Percentiles rank a stretch among this genome's conserved stretches.
Evolutionary conservation across 2,329 filamentous ascomycete species (phyloP).

Genomic region (Mollisiaceae sp.): DNA sequence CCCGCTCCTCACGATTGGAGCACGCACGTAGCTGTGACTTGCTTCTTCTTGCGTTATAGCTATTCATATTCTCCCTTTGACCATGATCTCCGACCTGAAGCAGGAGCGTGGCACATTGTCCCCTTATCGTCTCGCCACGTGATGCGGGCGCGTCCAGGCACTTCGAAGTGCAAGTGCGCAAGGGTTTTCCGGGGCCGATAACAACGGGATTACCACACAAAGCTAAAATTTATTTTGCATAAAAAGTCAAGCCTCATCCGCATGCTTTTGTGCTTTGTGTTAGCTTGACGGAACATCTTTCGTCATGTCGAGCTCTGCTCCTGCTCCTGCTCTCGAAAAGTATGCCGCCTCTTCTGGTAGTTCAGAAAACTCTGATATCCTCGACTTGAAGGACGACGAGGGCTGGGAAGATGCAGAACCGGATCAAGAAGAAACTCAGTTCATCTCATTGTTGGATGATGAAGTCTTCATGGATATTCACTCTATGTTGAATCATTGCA

Average conservation of each 20-base stretch:
- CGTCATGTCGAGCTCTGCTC: conserved; percentile 32
- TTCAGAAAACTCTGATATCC: conserved; percentile 49
- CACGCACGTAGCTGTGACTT: not conserved
- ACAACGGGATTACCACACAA: conserved; percentile 13
- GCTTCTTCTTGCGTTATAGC: conserved; percentile 3
- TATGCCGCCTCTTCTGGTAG: conserved; percentile 44
- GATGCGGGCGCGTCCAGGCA: not conserved
- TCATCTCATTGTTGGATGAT: conserved; percentile 73
- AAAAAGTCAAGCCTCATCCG: conserved; percentile 5
- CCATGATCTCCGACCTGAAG: not conserved
- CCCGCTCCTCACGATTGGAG: not conserved
- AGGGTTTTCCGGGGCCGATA: conserved; percentile 5
- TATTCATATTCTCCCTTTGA: conserved; percentile 2
- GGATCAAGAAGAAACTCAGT: conserved; percentile 64
- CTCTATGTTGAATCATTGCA: conserved; percentile 72
- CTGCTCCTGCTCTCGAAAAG: conserved; percentile 21
- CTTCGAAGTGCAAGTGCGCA: not conserved
- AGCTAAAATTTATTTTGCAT: not conserved
- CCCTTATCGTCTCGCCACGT: conserved; percentile 14
- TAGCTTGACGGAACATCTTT: not conserved
- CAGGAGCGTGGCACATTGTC: not conserved
- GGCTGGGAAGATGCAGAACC: conserved; percentile 65
- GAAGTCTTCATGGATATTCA: conserved; percentile 66
- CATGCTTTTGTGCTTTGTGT: conserved; percentile 2
- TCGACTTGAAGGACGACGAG: conserved; percentile 50